Base-by-base conservation (phyloP, 805 yeast genomes). In the Candida taoyuanica region DNA sequence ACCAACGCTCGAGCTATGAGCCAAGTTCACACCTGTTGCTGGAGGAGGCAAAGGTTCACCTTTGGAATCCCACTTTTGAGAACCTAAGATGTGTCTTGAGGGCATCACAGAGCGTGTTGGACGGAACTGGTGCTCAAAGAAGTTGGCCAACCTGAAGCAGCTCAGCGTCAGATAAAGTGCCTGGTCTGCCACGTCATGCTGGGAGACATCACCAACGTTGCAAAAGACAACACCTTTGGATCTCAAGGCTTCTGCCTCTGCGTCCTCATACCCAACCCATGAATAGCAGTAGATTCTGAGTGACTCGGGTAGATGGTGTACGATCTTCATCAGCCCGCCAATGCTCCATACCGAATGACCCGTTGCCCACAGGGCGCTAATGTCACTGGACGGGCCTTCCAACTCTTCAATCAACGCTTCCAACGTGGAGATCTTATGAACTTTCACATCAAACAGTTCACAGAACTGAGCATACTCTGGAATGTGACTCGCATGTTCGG, bases 171-270 rank as follows among this genome's bases (percentile, higher is more conserved):
- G 67, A 51, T 65, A 71, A 30, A 82, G 60, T 3, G 81, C 89
- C 39, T 78, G 61, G 47, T 85, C 93, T 3, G 89, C 84, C 18
- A 85, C 94, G 12, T 83, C 80, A 27, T 67, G 74, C 29, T 34
- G 39, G n/a, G 43, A 39, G 17, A 41, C 66, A 13, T 73, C 63
- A 43, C 85, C 73, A 40, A 78, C 79, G 55, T 85, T 81, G 46
- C 85, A 75, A 45, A 85, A 65, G n/a, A 61, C 50, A 21, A 85
- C 73, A 11, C 71, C 72, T 17, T 70, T 63, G 20, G 61, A 63
- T 20, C 61, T 56, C 59, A 80, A 57, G 5, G 56, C 66, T 7
- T 50, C 42, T 1, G 67, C 71, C 49, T 76, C 78, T 40, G 71
- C 72, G 33, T 66, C 67, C 40, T 78, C 78, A 46, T 63, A 65